These are phyloP conservation scores for Schrenkiella parvula DNA, from an alignment of 345 rosid species.

Conservation along the genomic window DNA sequence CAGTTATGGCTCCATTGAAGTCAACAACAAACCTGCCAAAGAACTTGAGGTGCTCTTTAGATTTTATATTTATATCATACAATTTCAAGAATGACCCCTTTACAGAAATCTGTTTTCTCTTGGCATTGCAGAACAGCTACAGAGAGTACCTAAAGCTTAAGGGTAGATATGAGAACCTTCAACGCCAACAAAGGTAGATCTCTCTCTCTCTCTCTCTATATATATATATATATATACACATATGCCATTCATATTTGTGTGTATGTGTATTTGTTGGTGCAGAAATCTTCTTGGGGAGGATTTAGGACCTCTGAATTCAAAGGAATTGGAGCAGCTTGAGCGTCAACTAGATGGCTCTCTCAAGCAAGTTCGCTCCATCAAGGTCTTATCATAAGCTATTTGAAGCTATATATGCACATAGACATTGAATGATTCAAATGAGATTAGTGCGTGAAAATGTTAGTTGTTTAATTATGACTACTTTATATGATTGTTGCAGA, in stretches of 20 bases:
- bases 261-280: slow-evolving; percentile 1
- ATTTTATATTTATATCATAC: background rate
- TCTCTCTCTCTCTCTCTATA: background rate
- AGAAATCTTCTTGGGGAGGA: slow-evolving; percentile 93
- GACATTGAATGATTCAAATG: background rate
- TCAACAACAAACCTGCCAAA: slow-evolving; percentile 71
- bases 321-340: slow-evolving; percentile 78
- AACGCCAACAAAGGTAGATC: slow-evolving; percentile 75
- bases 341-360: slow-evolving; percentile 68
- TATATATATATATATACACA: background rate
- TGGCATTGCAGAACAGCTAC: slow-evolving; percentile 63
- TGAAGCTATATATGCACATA: background rate
- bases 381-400: slow-evolving; percentile 35
- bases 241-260: background rate
- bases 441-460: background rate
- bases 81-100: background rate
- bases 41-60: slow-evolving; percentile 68
- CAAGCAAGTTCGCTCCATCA: slow-evolving; percentile 70
- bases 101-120: background rate
- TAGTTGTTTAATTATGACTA: background rate
- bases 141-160: slow-evolving; percentile 89
- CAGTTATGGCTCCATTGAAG: slow-evolving; percentile 88
- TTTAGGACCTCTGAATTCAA: slow-evolving; percentile 50
- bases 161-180: slow-evolving; percentile 66
- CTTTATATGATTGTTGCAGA: slow-evolving; percentile 47